Conservation (phyloP, 306 rosid genomes). For the Cucurbita pepo region DNA sequence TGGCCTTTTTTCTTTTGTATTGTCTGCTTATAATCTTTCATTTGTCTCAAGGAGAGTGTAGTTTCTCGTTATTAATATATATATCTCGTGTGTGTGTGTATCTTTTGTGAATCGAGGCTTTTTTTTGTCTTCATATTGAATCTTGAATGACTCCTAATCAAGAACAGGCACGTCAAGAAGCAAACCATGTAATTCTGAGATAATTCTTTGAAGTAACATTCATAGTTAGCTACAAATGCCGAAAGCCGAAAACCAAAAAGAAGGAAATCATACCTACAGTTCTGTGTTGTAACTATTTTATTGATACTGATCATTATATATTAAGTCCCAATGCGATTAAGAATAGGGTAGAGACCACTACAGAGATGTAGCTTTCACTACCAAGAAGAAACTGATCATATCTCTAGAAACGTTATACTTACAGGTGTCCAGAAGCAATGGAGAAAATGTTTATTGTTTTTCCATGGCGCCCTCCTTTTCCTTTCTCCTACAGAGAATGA, state of each 20-base stretch:
- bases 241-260: not conserved
- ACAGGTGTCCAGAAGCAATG: slow-evolving; percentile 98
- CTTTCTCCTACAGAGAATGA: slow-evolving; percentile 34
- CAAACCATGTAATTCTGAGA: no score
- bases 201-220: no score
- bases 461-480: slow-evolving; percentile 56
- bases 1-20: no score
- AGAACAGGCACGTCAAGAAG: no score
- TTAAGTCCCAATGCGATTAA: not conserved
- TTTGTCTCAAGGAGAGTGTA: no score
- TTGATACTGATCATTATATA: not conserved
- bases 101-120: no score
- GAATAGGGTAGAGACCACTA: not conserved
- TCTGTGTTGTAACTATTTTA: not conserved
- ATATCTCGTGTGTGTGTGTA: no score
- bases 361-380: not conserved
- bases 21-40: no score
- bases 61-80: no score
- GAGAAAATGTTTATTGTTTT: slow-evolving; percentile 84
- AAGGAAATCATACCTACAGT: not conserved
- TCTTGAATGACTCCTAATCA: no score
- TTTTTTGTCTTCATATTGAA: no score
- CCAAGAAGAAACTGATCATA: slow-evolving; percentile 4
- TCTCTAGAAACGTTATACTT: slow-evolving; percentile 21
- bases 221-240: no score